Base-by-base conservation (phyloP, 371 early-diverging fungal species). In the Apophysomyces variabilis region DNA sequence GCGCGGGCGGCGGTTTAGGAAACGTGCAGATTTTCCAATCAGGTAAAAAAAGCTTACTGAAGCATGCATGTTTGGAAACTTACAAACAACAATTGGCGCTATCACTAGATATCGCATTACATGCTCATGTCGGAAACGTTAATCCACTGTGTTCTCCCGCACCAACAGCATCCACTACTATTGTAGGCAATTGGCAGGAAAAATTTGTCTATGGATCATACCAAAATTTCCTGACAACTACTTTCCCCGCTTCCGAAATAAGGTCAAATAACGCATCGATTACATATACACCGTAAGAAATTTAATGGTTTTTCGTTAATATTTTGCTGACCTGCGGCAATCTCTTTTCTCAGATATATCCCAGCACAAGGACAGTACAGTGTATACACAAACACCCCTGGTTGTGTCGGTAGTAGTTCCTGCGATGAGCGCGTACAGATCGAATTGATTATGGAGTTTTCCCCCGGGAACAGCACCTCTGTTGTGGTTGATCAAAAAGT, bases 1-100 rank as follows among this genome's bases (percentile, higher is more conserved):
- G 93, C 11, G 61, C 63, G 38, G 89, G 91, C n/a, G 93, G 91
- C 58, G 93, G 93, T 4, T 79, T 93, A 9, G 81, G 83, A 50
- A 78, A 82, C 45, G 79, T 93, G 39, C 81, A 89, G 60, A 75
- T 93, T 7, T 93, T 81, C 60, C 89, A 89, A 60, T 77, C 85
- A 59, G 90, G 77, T 75, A 73, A 64, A 57, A 21, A 21, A 21
- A 18, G 5, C 7, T 50, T n/a, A 18, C 8, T 8, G 7, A 50
- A n/a, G n/a, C 21, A 9, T 21, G 54, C 9, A 18, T 50, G n/a
- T 21, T 21, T 7, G 21, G 11, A 26, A 18, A 0, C 21, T 50
- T 21, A 7, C 0, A 21, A 18, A 7, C 54, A 50, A 18, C 21
- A 9, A 50, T 21, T 11, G n/a, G 6, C 21, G 21, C 16, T 21